phyloP scores from a whole-genome alignment of 139 green algal genomes.

The Microglena sp. region DNA sequence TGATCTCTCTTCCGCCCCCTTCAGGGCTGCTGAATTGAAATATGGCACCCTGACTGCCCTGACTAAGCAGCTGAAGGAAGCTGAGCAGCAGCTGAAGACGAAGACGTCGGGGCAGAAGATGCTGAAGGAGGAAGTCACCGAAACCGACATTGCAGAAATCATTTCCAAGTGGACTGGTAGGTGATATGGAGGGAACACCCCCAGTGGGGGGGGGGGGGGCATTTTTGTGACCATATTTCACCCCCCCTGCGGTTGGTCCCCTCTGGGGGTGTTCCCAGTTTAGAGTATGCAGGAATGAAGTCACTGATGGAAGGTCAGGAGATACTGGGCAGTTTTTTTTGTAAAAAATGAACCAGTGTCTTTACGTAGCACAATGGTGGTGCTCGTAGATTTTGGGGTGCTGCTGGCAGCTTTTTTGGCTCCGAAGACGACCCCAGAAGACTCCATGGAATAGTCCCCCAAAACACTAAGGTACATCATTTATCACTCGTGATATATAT shows the following conservation, averaged over 20 bases:
- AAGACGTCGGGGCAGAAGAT: constrained; percentile 43
- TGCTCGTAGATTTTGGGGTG: too few relatives aligned
- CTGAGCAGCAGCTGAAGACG: constrained; percentile 36
- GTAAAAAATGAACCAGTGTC: too few relatives aligned
- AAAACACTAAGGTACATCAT: too few relatives aligned
- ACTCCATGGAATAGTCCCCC: too few relatives aligned
- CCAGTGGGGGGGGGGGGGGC: not conserved
- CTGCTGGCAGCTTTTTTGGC: too few relatives aligned
- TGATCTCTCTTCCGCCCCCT: too few relatives aligned
- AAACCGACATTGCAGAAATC: constrained; percentile 88
- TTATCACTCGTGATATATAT: too few relatives aligned
- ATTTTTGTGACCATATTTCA: not conserved
- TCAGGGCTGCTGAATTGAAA: constrained; percentile 91
- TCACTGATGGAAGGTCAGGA: too few relatives aligned
- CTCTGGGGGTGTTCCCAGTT: not conserved
- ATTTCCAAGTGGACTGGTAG: constrained; percentile 82
- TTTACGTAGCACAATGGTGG: too few relatives aligned
- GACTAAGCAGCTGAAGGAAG: constrained; percentile 68
- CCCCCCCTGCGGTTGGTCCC: not conserved
- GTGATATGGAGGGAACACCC: constrained; percentile 7
- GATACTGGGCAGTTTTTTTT: too few relatives aligned
- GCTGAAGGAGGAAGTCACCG: constrained; percentile 93
- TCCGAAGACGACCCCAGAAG: too few relatives aligned
- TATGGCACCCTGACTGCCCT: constrained; percentile 90
- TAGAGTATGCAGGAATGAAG: too few relatives aligned